phyloP scores from a whole-genome alignment of 495 filamentous ascomycete genomes.

The Penicillium angulare region DNA sequence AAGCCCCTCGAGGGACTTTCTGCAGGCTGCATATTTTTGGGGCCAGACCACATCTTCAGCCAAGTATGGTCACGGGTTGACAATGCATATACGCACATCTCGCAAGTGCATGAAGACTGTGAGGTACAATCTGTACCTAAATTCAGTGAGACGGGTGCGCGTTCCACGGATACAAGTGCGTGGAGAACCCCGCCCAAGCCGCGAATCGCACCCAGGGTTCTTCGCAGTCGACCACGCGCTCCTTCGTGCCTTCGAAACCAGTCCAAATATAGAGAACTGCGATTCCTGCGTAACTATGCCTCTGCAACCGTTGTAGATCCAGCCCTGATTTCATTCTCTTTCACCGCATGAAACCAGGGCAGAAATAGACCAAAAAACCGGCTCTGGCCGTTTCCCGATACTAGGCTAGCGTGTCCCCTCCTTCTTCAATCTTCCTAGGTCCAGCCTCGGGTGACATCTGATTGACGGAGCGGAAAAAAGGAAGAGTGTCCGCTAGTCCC shows the following conservation, averaged over 20 bases:
- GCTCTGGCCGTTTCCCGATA: constrained; percentile 13
- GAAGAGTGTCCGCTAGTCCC: constrained; percentile 10
- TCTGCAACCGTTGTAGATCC: constrained; percentile 9
- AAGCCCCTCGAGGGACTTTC: background rate
- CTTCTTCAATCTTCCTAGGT: constrained; percentile 5
- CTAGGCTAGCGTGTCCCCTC: constrained; percentile 10
- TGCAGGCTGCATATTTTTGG: background rate
- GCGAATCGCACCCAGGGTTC: constrained; percentile 3
- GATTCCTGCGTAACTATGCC: constrained; percentile 1
- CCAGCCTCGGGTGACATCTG: constrained; percentile 23
- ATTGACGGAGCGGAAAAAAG: constrained; percentile 16
- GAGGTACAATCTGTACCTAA: constrained; percentile 15
- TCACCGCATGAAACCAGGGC: background rate
- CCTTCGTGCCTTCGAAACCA: background rate
- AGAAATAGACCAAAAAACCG: no score
- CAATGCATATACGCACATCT: constrained; percentile 6
- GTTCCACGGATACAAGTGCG: background rate
- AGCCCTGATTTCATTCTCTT: background rate
- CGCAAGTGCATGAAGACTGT: constrained; percentile 9
- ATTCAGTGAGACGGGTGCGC: background rate
- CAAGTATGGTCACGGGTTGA: constrained; percentile 2
- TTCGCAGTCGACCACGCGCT: background rate
- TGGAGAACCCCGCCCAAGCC: background rate
- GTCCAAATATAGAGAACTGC: background rate
- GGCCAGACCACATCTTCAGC: constrained; percentile 3